A percentile compares a stretch with the other conserved stretches of the same genome.
Evolutionary conservation across 331 rosid species (phyloP).

Genomic region (Rhamnella rubrinervis): DNA sequence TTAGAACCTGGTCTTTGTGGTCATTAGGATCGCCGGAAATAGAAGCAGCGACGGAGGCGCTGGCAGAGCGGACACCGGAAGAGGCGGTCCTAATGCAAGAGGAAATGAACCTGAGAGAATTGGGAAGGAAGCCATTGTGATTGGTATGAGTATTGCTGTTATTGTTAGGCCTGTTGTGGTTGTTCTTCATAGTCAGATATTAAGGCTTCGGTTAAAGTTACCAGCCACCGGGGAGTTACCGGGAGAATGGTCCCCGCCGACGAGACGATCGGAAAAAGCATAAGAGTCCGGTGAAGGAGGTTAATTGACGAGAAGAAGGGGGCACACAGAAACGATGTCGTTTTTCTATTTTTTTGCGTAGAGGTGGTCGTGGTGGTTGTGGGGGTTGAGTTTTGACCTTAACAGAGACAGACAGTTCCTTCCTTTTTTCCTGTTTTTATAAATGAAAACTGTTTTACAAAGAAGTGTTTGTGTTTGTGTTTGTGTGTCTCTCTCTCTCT

Average conservation of each 20-base stretch:
- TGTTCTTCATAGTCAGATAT: slow-evolving; percentile 71
- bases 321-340: slow-evolving; percentile 33
- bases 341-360: slow-evolving; percentile 1
- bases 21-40: slow-evolving; percentile 65
- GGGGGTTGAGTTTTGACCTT: slow-evolving; percentile 46
- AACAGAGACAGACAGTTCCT: slow-evolving; percentile 39
- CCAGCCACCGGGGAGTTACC: slow-evolving; percentile 57
- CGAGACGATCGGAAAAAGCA: slow-evolving; percentile 59
- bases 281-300: slow-evolving; percentile 25
- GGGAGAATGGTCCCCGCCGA: slow-evolving; percentile 45
- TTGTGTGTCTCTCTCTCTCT: not conserved
- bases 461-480: not conserved
- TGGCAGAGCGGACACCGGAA: slow-evolving; percentile 81
- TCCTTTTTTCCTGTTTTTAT: slow-evolving; percentile 14
- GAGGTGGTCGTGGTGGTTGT: slow-evolving; percentile 26
- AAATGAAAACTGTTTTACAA: not conserved
- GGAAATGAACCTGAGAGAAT: slow-evolving; percentile 85
- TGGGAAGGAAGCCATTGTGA: slow-evolving; percentile 67
- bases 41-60: slow-evolving; percentile 81
- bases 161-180: slow-evolving; percentile 35
- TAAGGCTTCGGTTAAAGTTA: slow-evolving; percentile 1
- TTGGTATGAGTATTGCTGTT: slow-evolving; percentile 32
- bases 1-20: slow-evolving; percentile 70
- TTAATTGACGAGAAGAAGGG: not conserved
- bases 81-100: slow-evolving; percentile 92